Evolutionary conservation across 2,329 filamentous ascomycete species (phyloP).

Genomic region (Falciphora oryzae): DNA sequence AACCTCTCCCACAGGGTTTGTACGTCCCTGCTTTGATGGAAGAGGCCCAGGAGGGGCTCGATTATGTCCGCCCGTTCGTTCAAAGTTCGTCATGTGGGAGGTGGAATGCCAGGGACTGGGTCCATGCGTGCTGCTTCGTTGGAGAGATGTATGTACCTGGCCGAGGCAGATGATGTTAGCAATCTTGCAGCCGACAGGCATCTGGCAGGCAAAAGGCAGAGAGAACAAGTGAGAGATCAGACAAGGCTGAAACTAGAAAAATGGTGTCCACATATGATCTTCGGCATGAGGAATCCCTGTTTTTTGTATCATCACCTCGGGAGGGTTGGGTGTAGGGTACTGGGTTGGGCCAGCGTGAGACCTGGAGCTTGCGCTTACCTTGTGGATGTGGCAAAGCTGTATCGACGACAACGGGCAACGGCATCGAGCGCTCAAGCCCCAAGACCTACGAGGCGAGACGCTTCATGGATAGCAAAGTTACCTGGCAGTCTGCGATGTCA

Average conservation of each 20-base stretch:
- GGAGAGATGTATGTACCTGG: conserved; percentile 16
- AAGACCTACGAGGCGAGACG: neutral
- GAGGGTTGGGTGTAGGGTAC: conserved; percentile 16
- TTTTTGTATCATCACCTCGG: conserved; percentile 55
- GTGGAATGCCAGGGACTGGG: neutral
- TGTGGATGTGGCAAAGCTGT: conserved; percentile 26
- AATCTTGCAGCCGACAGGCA: conserved; percentile 3
- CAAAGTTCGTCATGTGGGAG: conserved; percentile 53
- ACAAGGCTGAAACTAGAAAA: conserved; percentile 58
- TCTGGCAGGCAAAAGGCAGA: conserved; percentile 12
- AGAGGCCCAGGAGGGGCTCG: conserved; percentile 41
- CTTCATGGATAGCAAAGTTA: conserved; percentile 14
- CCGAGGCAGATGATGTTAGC: conserved; percentile 15
- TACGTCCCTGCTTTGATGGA: conserved; percentile 53
- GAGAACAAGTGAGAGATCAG: conserved; percentile 40
- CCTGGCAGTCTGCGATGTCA: conserved; percentile 10
- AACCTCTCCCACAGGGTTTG: conserved; percentile 52
- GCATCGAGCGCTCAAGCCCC: too few species aligned
- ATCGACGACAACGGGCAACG: neutral
- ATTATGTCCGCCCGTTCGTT: conserved; percentile 68
- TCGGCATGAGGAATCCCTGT: conserved; percentile 65
- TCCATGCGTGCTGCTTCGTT: conserved; percentile 20
- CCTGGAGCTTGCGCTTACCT: conserved; percentile 34
- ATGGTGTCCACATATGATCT: conserved; percentile 56
- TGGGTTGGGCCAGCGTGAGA: conserved; percentile 9